Conservation (phyloP, 495 filamentous ascomycete genomes). For the Xylaria bambusicola region DNA sequence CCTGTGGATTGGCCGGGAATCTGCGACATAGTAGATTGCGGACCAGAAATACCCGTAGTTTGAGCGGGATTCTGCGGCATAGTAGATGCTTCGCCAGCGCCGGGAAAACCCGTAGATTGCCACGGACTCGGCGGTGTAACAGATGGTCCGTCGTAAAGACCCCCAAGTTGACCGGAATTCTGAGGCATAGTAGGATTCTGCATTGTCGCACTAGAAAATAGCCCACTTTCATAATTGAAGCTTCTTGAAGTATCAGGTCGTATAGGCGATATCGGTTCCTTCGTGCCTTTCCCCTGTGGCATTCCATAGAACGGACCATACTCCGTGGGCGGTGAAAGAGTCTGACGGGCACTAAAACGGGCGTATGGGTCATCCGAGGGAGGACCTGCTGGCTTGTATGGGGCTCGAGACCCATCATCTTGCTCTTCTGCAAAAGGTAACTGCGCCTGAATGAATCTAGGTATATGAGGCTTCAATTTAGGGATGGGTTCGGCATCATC, state of each 20-base stretch:
- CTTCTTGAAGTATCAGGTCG: conserved; percentile 32
- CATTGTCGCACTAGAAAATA: conserved; percentile 36
- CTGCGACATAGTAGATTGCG: too few species aligned
- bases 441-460: not conserved
- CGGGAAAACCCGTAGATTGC: too few species aligned
- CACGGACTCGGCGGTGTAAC: too few species aligned
- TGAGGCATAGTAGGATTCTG: not conserved
- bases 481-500: conserved; percentile 5
- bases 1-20: conserved; percentile 3
- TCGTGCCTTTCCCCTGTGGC: conserved; percentile 22
- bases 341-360: conserved; percentile 6
- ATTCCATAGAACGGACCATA: conserved; percentile 22
- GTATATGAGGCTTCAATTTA: not conserved
- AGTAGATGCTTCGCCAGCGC: too few species aligned
- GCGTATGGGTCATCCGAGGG: conserved; percentile 20
- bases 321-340: conserved; percentile 10
- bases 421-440: conserved; percentile 1
- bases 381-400: conserved; percentile 14
- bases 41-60: too few species aligned
- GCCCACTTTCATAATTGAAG: conserved; percentile 37
- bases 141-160: too few species aligned
- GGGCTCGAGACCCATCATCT: not conserved
- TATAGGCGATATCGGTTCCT: conserved; percentile 7
- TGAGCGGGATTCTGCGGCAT: too few species aligned
- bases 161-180: too few species aligned